Conservation (phyloP, 257 asterid genomes). For the Capsicum pubescens region DNA sequence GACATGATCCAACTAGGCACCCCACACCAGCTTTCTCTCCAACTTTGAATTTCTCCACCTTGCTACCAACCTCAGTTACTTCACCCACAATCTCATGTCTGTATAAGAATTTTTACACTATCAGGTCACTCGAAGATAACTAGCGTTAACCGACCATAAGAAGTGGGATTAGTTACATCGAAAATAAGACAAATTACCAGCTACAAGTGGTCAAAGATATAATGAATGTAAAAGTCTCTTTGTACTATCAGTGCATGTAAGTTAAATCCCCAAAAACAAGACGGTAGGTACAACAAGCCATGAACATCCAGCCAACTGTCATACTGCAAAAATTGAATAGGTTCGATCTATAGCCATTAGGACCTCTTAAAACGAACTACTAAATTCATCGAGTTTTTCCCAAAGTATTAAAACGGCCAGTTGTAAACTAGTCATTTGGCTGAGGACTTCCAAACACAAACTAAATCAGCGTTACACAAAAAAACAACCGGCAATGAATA, state of each 20-base stretch:
- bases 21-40: constrained; percentile 57
- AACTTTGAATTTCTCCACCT: constrained; percentile 41
- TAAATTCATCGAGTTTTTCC: neutral
- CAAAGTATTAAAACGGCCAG: too few relatives aligned
- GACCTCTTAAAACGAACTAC: neutral
- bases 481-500: too few relatives aligned
- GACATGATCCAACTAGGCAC: constrained; percentile 47
- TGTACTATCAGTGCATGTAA: neutral
- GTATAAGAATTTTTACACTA: neutral
- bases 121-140: neutral
- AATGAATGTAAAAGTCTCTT: neutral
- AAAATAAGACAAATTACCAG: neutral
- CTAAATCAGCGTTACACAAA: too few relatives aligned
- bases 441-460: neutral
- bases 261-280: neutral
- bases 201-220: neutral
- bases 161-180: neutral
- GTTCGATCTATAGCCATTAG: neutral
- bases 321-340: too few relatives aligned
- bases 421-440: neutral
- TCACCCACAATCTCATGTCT: constrained; percentile 53
- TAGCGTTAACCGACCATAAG: neutral
- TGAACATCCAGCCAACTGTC: neutral
- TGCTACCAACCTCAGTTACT: constrained; percentile 52
- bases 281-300: neutral